Conservation (phyloP, 2,329 filamentous ascomycete genomes). For the Aspergillus carbonarius region DNA sequence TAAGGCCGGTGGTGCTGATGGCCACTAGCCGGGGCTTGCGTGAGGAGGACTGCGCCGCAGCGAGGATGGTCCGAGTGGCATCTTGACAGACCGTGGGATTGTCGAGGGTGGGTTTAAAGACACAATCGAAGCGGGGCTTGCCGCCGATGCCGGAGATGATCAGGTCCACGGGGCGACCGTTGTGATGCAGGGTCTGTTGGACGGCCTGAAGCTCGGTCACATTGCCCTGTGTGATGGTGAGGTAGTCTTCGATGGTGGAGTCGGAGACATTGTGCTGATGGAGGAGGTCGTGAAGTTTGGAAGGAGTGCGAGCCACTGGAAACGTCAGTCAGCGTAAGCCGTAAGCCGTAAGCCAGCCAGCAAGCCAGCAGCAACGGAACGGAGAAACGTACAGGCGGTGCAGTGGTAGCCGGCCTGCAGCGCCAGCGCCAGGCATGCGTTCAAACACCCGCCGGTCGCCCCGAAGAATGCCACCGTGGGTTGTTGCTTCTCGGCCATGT, state of each 20-base stretch:
- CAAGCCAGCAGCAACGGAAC: no score
- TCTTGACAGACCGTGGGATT: constrained; percentile 37
- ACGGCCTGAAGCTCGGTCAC: constrained; percentile 45
- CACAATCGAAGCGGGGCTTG: constrained; percentile 26
- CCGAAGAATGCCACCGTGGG: constrained; percentile 53
- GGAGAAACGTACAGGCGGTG: constrained; percentile 35
- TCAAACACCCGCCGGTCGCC: constrained; percentile 51
- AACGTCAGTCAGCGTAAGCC: neutral
- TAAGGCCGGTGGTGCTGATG: constrained; percentile 37
- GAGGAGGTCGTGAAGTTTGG: constrained; percentile 50
- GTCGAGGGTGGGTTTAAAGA: constrained; percentile 31
- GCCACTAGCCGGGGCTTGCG: constrained; percentile 28
- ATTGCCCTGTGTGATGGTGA: constrained; percentile 52
- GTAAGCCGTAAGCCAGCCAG: no score
- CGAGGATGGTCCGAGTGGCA: constrained; percentile 28
- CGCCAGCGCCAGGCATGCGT: constrained; percentile 44
- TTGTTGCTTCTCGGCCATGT: neutral
- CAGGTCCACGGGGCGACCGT: constrained; percentile 36
- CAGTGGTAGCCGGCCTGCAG: constrained; percentile 47
- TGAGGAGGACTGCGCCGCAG: constrained; percentile 12
- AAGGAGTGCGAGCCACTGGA: constrained; percentile 48
- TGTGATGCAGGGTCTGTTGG: constrained; percentile 32
- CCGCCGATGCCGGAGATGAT: constrained; percentile 52
- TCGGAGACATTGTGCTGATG: constrained; percentile 40
- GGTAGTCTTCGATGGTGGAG: constrained; percentile 35